Percentiles rank a stretch among this genome's conserved stretches.
Evolutionary conservation across 2,329 filamentous ascomycete genomes (phyloP).

Genomic region (Cytospora schulzeri): DNA sequence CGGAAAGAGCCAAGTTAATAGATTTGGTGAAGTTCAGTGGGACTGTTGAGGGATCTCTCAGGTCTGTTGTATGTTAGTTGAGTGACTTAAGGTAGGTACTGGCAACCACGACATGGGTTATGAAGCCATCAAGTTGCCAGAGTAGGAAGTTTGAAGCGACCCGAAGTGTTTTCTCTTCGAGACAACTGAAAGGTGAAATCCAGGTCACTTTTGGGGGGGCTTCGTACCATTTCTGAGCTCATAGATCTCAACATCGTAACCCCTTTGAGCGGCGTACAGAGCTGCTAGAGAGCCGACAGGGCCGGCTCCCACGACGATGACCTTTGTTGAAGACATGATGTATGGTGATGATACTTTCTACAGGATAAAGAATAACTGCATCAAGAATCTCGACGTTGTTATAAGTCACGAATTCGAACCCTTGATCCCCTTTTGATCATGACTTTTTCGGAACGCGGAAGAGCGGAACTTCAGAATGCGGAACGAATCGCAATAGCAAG

Average conservation of each 20-base stretch:
- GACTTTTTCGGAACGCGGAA: slow-evolving; percentile 20
- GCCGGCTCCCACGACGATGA: slow-evolving; percentile 85
- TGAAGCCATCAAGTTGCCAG: not conserved
- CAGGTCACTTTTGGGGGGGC: too few relatives aligned
- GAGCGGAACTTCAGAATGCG: slow-evolving; percentile 15
- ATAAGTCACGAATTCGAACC: not conserved
- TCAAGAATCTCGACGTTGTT: not conserved
- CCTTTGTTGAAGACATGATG: slow-evolving; percentile 49
- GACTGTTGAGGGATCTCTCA: slow-evolving; percentile 78
- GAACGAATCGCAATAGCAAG: slow-evolving; percentile 8
- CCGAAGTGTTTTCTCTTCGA: too few relatives aligned
- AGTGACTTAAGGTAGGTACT: not conserved
- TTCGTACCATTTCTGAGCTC: slow-evolving; percentile 81
- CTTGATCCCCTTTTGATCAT: slow-evolving; percentile 12
- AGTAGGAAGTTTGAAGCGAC: not conserved
- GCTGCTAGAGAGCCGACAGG: slow-evolving; percentile 92
- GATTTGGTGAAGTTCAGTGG: slow-evolving; percentile 96
- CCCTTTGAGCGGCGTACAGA: slow-evolving; percentile 86
- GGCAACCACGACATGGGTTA: not conserved
- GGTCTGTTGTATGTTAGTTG: slow-evolving; percentile 58
- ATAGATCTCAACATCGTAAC: slow-evolving; percentile 90
- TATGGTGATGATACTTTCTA: too few relatives aligned
- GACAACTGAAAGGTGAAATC: too few relatives aligned
- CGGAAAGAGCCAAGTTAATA: slow-evolving; percentile 95
- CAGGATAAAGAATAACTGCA: not conserved